Evolutionary conservation across 148 eudicot genomes (phyloP).

Genomic region (Fagopyrum tataricum): DNA sequence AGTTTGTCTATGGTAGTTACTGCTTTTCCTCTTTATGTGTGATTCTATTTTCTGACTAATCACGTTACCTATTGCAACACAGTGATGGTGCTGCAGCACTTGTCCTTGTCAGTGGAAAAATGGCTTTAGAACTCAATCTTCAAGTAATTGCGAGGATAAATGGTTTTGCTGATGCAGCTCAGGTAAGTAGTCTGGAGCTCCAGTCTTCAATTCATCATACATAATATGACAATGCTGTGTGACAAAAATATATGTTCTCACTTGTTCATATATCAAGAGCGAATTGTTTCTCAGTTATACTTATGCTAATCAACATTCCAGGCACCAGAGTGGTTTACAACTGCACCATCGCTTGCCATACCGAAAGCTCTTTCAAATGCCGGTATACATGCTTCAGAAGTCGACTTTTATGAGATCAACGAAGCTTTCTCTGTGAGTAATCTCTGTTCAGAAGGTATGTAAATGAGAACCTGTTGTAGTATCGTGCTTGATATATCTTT

Average conservation of each 20-base stretch:
- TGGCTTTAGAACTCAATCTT: slow-evolving; percentile 68
- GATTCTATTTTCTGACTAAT: background rate
- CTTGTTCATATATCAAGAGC: background rate
- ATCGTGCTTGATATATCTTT: background rate
- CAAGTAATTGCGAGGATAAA: slow-evolving; percentile 71
- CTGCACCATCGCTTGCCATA: slow-evolving; percentile 95
- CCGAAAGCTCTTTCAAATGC: slow-evolving; percentile 88
- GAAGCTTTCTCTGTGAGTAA: slow-evolving; percentile 89
- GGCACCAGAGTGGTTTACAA: slow-evolving; percentile 93
- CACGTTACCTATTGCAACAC: slow-evolving; percentile 20
- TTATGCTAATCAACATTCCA: slow-evolving; percentile 24
- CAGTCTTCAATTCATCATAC: background rate
- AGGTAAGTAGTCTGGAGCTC: slow-evolving; percentile 31
- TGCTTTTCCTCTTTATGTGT: background rate
- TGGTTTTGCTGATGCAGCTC: slow-evolving; percentile 96
- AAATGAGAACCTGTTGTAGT: background rate
- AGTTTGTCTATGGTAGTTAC: background rate
- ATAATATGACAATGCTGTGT: background rate
- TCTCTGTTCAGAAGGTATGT: background rate
- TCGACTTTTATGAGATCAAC: slow-evolving; percentile 86
- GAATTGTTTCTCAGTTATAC: background rate
- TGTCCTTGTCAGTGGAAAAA: slow-evolving; percentile 83
- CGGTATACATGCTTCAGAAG: slow-evolving; percentile 65
- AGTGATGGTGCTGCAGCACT: slow-evolving; percentile 99
- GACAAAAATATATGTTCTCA: background rate